Conservation (phyloP, 202 grass and related monocot species). For the Zoysia matrella region DNA sequence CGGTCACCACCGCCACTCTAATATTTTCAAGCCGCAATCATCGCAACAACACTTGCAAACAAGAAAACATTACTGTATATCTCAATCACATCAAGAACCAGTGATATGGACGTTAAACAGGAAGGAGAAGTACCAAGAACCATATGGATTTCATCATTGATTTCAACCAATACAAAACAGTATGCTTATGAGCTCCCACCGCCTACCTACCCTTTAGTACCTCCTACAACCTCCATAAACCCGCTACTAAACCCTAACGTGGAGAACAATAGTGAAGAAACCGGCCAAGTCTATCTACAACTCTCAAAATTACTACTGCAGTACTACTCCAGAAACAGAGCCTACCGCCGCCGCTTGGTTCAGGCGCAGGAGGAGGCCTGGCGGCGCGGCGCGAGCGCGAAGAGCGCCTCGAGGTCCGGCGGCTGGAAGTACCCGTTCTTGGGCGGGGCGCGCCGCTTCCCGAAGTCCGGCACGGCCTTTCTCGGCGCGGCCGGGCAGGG, state of each 20-base stretch:
- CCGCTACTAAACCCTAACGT: slow-evolving; percentile 28
- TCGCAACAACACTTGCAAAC: neutral
- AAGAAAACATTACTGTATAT: neutral
- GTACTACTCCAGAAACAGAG: neutral
- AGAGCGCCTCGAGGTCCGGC: slow-evolving; percentile 88
- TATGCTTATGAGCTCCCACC: slow-evolving; percentile 35
- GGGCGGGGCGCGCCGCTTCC: slow-evolving; percentile 69
- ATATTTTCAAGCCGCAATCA: neutral
- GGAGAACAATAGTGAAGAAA: slow-evolving; percentile 46
- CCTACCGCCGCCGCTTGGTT: neutral
- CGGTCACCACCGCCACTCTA: no score
- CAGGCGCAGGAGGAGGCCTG: slow-evolving; percentile 65
- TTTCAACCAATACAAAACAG: slow-evolving; percentile 47
- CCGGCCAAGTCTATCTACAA: slow-evolving; percentile 44
- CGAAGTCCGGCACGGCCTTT: slow-evolving; percentile 56
- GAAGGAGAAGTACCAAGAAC: slow-evolving; percentile 12
- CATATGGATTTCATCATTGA: slow-evolving; percentile 40
- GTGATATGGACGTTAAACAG: neutral
- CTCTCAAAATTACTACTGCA: slow-evolving; percentile 41
- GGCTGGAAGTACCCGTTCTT: slow-evolving; percentile 98
- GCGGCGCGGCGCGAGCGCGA: slow-evolving; percentile 62
- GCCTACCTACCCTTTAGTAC: slow-evolving; percentile 48
- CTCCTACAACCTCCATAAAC: slow-evolving; percentile 33
- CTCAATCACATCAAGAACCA: neutral
- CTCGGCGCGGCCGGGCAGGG: slow-evolving; percentile 68